These are phyloP conservation scores for Eucalyptus pumila DNA, from an alignment of 345 rosid genomes.

Conservation along the genomic window DNA sequence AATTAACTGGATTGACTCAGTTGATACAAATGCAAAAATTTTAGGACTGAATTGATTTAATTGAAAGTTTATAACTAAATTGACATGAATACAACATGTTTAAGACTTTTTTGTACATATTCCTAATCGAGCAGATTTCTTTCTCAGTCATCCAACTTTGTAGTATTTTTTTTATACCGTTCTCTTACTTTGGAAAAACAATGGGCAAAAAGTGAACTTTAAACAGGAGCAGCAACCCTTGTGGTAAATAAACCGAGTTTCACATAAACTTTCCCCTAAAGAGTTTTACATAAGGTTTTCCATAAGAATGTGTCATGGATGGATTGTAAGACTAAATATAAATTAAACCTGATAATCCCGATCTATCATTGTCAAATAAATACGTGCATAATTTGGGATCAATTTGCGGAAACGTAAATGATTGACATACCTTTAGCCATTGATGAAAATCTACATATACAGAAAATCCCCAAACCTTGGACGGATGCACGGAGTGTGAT, in stretches of 20 bases:
- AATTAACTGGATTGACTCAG: accelerated
- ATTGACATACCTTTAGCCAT: too few species aligned
- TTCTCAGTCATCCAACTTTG: neutral
- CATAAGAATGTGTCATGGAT: neutral
- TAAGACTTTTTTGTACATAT: too few species aligned
- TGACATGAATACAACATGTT: too few species aligned
- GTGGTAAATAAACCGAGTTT: neutral
- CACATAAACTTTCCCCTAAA: neutral
- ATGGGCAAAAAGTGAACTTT: neutral
- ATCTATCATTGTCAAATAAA: too few species aligned
- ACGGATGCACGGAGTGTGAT: accelerated
- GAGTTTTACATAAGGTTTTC: neutral
- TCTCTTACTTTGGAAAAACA: neutral
- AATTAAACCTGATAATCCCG: too few species aligned
- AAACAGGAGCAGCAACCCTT: neutral
- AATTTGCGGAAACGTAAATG: too few species aligned
- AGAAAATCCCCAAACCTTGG: too few species aligned
- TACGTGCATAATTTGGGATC: too few species aligned
- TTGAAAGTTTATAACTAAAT: accelerated
- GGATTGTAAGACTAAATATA: neutral
- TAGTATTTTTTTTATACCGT: too few species aligned
- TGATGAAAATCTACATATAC: accelerated
- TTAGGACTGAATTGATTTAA: too few species aligned
- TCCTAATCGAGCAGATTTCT: neutral
- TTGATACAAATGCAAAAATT: too few species aligned